Base-by-base conservation (phyloP, 106 monocot genomes). In the Chionographis japonica region DNA sequence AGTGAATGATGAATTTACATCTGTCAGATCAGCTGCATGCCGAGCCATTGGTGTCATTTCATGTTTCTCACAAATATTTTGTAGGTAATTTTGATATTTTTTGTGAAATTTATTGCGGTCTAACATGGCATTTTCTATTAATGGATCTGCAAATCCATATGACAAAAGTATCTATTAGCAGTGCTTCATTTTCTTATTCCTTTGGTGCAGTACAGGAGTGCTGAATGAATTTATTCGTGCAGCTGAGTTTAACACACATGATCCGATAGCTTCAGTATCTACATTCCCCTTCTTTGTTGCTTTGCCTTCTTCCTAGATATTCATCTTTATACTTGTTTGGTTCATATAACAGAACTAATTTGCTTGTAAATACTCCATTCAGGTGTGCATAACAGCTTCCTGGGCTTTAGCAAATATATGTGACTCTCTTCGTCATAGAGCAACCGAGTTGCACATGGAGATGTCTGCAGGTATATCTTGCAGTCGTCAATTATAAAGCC, bases 361-460 rank as follows among this genome's bases (percentile, higher is more conserved):
- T n/a, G n/a, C 3, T 65, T 60, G 51, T 52, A 46, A 62, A 27
- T 8, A 2, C 50, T 37, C 46, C 50, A 50, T 72, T 70, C 69
- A 98, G 98, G 93, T 93, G 6, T 77, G 93, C 11, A 77, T 98
- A 70, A 84, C 98, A 53, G 82, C 98, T 11, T 90, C 92, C 15
- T 98, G 98, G 98, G 87, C 98, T 58, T 75, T 98, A 66, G 98
- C 98, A 81, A 98, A 98, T 71, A 87, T 98, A 68, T 98, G 98
- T 78, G 90, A 92, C 75, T 89, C 90, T 75, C 82, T 98, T 85
- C 87, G 90, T 52, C 68, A 77, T 59, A 78, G 60, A 68, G 76
- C 76, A 76, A 77, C 69, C 19, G 85, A 85, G 54, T 52, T 72
- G 49, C 73, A 66, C 35, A 41, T 50, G 53, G 77, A 80, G 8